Percentiles rank a stretch among this genome's conserved stretches.
Conservation (phyloP, 257 asterid species). For the Rauvolfia tetraphylla region DNA sequence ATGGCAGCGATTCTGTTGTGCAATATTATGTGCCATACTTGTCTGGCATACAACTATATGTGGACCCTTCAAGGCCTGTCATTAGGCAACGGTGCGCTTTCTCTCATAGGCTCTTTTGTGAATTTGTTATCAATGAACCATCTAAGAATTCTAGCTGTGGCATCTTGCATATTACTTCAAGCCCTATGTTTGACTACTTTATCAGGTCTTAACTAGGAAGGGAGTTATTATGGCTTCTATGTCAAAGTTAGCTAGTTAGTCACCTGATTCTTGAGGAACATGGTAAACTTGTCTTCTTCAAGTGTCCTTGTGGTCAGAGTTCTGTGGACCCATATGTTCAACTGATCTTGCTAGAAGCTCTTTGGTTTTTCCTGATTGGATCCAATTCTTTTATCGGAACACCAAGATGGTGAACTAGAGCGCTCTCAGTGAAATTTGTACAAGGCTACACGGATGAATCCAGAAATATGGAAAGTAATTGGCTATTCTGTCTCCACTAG, state of each 20-base stretch:
- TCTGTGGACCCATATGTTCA: not conserved
- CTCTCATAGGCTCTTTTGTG: not conserved
- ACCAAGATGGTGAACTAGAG: not conserved
- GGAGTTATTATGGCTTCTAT: not conserved
- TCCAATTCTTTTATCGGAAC: not conserved
- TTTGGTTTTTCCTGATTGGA: not conserved
- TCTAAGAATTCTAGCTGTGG: not conserved
- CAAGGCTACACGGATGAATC: too few species aligned
- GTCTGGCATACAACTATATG: constrained; percentile 81
- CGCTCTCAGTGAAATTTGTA: too few species aligned
- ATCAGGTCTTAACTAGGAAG: not conserved
- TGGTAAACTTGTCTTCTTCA: not conserved
- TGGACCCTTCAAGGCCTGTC: constrained; percentile 51
- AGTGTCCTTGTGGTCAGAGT: not conserved
- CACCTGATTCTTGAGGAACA: not conserved
- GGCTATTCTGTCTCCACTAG: not conserved
- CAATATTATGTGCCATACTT: constrained; percentile 89
- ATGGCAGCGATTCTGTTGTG: constrained; percentile 65
- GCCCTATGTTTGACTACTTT: not conserved
- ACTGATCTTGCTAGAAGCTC: not conserved
- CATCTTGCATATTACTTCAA: not conserved
- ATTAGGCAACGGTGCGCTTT: constrained; percentile 47
- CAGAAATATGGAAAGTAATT: too few species aligned
- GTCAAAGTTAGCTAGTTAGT: not conserved
- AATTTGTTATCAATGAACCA: not conserved